Percentiles rank a stretch among this genome's conserved stretches.
phyloP scores from a whole-genome alignment of 306 rosid species.

The Inga laurina region DNA sequence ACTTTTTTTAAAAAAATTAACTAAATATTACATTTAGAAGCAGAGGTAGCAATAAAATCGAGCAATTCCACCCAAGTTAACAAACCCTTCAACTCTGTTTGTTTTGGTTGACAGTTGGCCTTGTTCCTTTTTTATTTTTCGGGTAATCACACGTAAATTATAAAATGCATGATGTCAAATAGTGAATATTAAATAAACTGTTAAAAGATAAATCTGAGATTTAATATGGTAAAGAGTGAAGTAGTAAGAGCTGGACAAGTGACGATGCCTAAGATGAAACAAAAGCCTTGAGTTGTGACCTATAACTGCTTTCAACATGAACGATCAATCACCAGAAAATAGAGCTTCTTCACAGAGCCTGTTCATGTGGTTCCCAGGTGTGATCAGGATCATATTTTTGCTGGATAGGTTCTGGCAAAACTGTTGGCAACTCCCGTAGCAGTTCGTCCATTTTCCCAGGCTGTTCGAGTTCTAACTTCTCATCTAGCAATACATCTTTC shows the following conservation, averaged over 20 bases:
- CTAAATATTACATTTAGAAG: no score
- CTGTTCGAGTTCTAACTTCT: conserved; percentile 31
- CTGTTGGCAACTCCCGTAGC: conserved; percentile 16
- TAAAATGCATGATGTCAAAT: no score
- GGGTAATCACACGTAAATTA: no score
- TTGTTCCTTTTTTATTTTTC: no score
- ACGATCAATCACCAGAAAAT: conserved; percentile 2
- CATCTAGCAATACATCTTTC: conserved; percentile 34
- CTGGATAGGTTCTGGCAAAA: conserved; percentile 29
- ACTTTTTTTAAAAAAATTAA: no score
- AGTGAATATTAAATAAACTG: no score
- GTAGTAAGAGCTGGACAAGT: neutral
- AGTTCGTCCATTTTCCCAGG: conserved; percentile 26
- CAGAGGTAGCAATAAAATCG: no score
- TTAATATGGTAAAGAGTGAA: neutral
- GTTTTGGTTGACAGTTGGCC: no score
- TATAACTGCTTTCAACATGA: neutral
- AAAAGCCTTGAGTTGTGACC: neutral
- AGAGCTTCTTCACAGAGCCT: conserved; percentile 5
- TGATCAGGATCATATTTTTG: conserved; percentile 29
- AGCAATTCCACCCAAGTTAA: no score
- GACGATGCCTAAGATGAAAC: neutral
- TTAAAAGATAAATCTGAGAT: neutral
- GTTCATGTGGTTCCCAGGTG: neutral
- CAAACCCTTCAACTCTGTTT: no score